phyloP scores from a whole-genome alignment of 129 eudicot species.

The Artemisia argyi region DNA sequence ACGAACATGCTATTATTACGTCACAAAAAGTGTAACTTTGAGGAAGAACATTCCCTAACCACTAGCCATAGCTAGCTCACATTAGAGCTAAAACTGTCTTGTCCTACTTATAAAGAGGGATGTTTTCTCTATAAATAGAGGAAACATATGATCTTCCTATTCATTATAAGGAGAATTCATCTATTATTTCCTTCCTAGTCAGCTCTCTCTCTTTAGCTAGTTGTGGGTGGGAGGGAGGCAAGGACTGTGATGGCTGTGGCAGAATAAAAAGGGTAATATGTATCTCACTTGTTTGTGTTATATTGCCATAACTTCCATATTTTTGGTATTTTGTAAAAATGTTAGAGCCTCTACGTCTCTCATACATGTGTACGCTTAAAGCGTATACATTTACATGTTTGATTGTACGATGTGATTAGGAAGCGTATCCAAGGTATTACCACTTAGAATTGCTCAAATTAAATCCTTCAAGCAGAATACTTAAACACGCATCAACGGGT shows the following conservation, averaged over 20 bases:
- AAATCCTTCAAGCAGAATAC: neutral
- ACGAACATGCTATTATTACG: neutral
- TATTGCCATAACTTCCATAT: neutral
- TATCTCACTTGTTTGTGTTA: conserved; percentile 10
- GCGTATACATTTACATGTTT: neutral
- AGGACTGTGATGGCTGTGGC: too few relatives aligned
- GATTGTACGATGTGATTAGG: neutral
- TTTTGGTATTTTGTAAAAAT: neutral
- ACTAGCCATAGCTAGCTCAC: conserved; percentile 6
- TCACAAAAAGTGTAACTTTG: neutral
- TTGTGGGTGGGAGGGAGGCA: conserved; percentile 2
- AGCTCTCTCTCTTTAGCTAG: neutral
- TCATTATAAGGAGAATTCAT: conserved; percentile 22
- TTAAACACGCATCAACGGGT: neutral
- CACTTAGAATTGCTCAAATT: neutral
- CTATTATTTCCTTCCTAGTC: conserved; percentile 13
- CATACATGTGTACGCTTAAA: neutral
- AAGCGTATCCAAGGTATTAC: neutral
- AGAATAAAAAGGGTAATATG: conserved; percentile 14
- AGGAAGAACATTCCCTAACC: conserved; percentile 5
- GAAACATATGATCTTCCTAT: conserved; percentile 15
- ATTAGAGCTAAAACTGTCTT: neutral
- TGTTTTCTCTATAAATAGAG: conserved; percentile 32
- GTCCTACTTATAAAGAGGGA: neutral
- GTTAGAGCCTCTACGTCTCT: neutral